A percentile compares a stretch with the other conserved stretches of the same genome.
These are phyloP conservation scores for Sporothrix euskadiensis DNA, from an alignment of 2,329 filamentous ascomycete genomes.

Conservation along the genomic window DNA sequence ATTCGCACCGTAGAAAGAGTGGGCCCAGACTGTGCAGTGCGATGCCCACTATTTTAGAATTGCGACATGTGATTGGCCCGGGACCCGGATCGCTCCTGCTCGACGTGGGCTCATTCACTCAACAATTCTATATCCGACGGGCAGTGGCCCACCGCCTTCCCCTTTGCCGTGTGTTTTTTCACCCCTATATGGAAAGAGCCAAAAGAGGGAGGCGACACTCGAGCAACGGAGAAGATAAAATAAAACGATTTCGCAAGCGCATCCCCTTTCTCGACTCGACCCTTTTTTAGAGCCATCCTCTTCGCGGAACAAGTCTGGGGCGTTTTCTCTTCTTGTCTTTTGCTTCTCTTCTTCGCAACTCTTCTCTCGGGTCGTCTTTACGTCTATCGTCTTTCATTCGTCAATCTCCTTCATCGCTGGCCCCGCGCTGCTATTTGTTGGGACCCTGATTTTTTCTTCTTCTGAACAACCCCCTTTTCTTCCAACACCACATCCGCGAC, in stretches of 20 bases:
- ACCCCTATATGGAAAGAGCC: constrained; percentile 10
- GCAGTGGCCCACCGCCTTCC: constrained; percentile 24
- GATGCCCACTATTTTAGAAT: not conserved
- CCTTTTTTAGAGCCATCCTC: constrained; percentile 13
- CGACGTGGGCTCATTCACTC: constrained; percentile 34
- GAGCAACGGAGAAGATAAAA: constrained; percentile 27
- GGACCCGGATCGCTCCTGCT: constrained; percentile 30
- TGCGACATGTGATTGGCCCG: constrained; percentile 30
- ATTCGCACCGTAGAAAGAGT: constrained; percentile 2
- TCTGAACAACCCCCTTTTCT: constrained; percentile 14
- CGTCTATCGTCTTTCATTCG: constrained; percentile 15
- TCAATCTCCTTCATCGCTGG: constrained; percentile 21
- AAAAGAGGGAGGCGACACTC: not conserved
- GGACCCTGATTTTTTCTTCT: constrained; percentile 9
- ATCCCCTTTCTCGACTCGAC: constrained; percentile 7
- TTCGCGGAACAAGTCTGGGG: constrained; percentile 26
- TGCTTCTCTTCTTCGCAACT: not conserved
- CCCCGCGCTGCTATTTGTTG: constrained; percentile 11
- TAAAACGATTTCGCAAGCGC: constrained; percentile 22
- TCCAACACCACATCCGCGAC: not conserved
- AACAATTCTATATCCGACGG: constrained; percentile 23
- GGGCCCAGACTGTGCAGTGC: not conserved
- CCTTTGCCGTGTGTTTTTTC: constrained; percentile 9
- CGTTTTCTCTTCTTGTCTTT: constrained; percentile 14
- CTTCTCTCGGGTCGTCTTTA: not conserved